Evolutionary conservation across 176 grass and related monocot genomes (phyloP).

Genomic region (Musa beccarii): DNA sequence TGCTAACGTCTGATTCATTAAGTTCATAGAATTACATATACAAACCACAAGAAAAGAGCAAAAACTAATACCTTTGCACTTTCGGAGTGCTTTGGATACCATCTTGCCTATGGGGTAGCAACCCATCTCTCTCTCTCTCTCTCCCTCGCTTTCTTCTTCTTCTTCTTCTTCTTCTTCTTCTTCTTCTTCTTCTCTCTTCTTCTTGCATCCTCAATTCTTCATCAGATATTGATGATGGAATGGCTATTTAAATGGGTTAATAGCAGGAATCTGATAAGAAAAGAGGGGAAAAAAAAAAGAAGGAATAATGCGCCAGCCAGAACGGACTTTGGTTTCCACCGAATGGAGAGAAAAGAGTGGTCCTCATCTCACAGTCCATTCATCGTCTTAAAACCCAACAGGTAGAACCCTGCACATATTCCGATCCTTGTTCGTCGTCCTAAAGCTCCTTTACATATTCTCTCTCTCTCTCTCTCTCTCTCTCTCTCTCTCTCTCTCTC

Average conservation of each 20-base stretch:
- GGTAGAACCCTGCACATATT: constrained; percentile 36
- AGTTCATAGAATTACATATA: too few species aligned
- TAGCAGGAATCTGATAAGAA: neutral
- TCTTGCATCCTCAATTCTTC: neutral
- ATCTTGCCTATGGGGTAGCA: constrained; percentile 66
- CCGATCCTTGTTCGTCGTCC: neutral
- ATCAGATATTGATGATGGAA: constrained; percentile 15
- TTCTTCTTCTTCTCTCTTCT: too few species aligned
- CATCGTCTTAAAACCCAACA: constrained; percentile 17
- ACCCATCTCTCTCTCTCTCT: constrained; percentile 48
- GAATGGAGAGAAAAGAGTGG: constrained; percentile 20
- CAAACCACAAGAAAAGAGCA: too few species aligned
- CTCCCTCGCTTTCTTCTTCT: neutral
- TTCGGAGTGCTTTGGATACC: constrained; percentile 45
- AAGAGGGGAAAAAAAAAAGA: neutral
- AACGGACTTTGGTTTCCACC: neutral
- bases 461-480: neutral
- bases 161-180: neutral
- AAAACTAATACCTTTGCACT: constrained; percentile 46
- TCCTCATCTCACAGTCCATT: constrained; percentile 4
- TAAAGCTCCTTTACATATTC: constrained; percentile 7
- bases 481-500: neutral
- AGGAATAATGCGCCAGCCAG: neutral
- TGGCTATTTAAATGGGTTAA: neutral
- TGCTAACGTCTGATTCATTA: too few species aligned